Conservation (phyloP, 2,329 filamentous ascomycete species). For the Fusarium sp. region DNA sequence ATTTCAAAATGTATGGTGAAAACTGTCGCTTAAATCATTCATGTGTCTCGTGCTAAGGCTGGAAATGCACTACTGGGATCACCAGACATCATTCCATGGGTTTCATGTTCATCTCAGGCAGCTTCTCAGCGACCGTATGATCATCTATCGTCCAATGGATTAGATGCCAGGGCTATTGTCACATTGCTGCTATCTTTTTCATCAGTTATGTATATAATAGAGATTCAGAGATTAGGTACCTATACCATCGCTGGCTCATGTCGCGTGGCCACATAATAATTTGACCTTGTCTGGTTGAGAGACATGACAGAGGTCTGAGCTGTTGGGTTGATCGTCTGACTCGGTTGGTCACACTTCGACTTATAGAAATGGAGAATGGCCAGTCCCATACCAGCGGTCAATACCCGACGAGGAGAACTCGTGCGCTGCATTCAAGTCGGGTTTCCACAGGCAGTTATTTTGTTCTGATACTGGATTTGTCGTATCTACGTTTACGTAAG, state of each 20-base stretch:
- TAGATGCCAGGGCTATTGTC: not conserved
- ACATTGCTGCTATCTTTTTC: slow-evolving; percentile 6
- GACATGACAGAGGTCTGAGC: slow-evolving; percentile 22
- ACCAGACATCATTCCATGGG: slow-evolving; percentile 10
- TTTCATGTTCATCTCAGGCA: slow-evolving; percentile 10
- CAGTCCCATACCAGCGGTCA: not conserved
- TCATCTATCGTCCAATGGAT: slow-evolving; percentile 22
- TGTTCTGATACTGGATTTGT: not conserved
- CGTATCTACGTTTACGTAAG: not conserved
- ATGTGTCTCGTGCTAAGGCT: slow-evolving; percentile 16
- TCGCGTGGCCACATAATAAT: slow-evolving; percentile 19
- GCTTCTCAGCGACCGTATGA: not conserved
- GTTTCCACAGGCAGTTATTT: not conserved
- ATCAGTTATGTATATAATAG: not conserved
- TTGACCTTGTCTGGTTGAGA: slow-evolving; percentile 5
- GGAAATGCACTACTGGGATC: slow-evolving; percentile 9
- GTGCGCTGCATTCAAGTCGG: not conserved
- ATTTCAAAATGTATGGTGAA: not conserved
- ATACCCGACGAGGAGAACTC: not conserved
- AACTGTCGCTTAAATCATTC: not conserved
- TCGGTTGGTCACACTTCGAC: slow-evolving; percentile 19
- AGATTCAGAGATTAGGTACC: not conserved
- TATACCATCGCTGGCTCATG: not conserved
- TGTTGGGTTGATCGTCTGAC: slow-evolving; percentile 25
- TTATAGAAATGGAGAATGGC: not conserved